phyloP scores from a whole-genome alignment of 352 stramenopile species.

The Aphanomyces astaci region DNA sequence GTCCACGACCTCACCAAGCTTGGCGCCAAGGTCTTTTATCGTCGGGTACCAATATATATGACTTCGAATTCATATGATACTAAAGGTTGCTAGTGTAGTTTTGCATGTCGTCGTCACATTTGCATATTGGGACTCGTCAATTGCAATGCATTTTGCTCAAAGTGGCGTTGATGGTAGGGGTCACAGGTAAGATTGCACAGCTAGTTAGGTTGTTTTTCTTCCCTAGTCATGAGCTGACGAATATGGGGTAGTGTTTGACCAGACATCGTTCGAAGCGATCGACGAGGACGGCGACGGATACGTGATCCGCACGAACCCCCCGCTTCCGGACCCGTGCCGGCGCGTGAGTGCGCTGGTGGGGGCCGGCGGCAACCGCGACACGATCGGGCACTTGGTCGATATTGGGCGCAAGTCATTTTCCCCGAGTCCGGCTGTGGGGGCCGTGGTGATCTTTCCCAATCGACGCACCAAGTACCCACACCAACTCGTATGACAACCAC shows the following conservation, averaged over 20 bases:
- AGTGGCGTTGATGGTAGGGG: constrained; percentile 59
- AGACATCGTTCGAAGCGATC: constrained; percentile 54
- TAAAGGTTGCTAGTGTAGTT: constrained; percentile 34
- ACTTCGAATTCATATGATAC: no score
- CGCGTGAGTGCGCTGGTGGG: constrained; percentile 47
- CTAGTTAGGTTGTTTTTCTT: not conserved
- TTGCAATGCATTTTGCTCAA: constrained; percentile 80
- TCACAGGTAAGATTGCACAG: constrained; percentile 30
- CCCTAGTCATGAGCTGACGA: not conserved
- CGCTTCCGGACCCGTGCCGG: constrained; percentile 66
- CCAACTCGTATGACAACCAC: no score
- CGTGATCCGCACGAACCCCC: constrained; percentile 56
- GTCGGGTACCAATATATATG: constrained; percentile 11
- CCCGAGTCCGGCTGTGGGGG: constrained; percentile 67
- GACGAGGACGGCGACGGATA: constrained; percentile 45
- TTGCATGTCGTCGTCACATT: constrained; percentile 74
- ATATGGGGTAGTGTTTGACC: constrained; percentile 44
- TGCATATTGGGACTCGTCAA: constrained; percentile 80
- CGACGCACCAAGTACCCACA: constrained; percentile 32
- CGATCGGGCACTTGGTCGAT: constrained; percentile 43
- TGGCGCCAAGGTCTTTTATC: constrained; percentile 70
- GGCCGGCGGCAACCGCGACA: constrained; percentile 61
- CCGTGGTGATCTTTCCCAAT: constrained; percentile 80
- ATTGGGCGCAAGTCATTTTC: constrained; percentile 78
- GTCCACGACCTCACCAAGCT: constrained; percentile 73